Evolutionary conservation across 2,329 filamentous ascomycete genomes (phyloP).

Genomic region (Thyridium curvatum): DNA sequence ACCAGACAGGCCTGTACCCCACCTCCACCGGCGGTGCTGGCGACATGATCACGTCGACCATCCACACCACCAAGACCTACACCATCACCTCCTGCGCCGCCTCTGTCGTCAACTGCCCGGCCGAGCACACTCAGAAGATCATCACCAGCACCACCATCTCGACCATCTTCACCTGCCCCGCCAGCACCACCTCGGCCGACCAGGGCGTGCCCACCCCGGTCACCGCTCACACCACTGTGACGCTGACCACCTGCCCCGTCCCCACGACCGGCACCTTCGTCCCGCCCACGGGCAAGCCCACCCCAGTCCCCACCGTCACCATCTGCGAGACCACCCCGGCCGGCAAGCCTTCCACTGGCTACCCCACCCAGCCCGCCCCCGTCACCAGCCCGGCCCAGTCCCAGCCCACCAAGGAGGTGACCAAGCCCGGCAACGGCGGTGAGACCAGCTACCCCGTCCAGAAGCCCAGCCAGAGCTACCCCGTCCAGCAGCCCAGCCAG

Average conservation of each 20-base stretch:
- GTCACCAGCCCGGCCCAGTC: not conserved
- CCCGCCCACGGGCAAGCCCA: constrained; percentile 7
- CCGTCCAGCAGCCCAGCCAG: no score
- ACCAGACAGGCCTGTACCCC: not conserved
- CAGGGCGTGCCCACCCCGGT: constrained; percentile 7
- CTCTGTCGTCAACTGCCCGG: constrained; percentile 21
- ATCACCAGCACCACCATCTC: constrained; percentile 15
- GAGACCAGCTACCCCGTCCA: no score
- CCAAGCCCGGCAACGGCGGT: no score
- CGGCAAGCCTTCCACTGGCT: no score
- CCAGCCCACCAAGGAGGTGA: not conserved
- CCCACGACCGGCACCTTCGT: constrained; percentile 15
- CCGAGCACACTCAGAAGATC: constrained; percentile 15
- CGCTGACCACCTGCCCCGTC: constrained; percentile 11
- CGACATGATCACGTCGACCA: constrained; percentile 13
- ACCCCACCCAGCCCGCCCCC: not conserved
- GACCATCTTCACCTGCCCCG: constrained; percentile 18
- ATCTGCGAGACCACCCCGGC: constrained; percentile 9
- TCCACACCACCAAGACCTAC: constrained; percentile 15
- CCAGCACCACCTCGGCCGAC: not conserved
- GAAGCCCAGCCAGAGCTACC: no score
- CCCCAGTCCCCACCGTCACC: constrained; percentile 11
- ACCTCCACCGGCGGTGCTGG: no score
- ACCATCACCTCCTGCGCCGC: constrained; percentile 21
- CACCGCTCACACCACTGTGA: constrained; percentile 11